Evolutionary conservation across 2,329 filamentous ascomycete species (phyloP), one percentile per base, ranked within the genome.

Genomic region (Aspergillaceae sp.): DNA sequence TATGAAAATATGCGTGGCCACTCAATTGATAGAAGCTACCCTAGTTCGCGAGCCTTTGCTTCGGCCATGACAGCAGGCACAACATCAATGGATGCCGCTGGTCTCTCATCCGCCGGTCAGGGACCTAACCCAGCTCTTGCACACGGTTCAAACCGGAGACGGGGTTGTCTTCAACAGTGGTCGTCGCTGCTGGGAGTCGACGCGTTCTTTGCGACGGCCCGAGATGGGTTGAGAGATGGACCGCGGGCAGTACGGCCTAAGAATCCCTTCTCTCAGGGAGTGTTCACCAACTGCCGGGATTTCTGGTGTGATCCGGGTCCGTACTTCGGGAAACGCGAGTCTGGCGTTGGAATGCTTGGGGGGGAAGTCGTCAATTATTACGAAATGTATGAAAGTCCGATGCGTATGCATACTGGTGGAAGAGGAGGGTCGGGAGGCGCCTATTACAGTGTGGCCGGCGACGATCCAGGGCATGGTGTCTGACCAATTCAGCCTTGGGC

Each of bases 1-100:
- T 97, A 87, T 68, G 92, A 98, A 68, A 94, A 90, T 66, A 97
- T 98, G 90, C 83, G 84, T 52, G 85, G 87, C 43, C 77, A 89
- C 50, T 77, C 82, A 48, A 76, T 84, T 51, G 75, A 74, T 45
- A 67, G 74, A 44, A 74, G 73, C 35, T 70, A 74, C 51, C 73
- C 71, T 45, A 70, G 69, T 49, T 73, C 72, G 27, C 76, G 79
- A 50, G 80, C 82, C 1, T 72, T 90, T 30, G 82, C 82, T 5
- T 64, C 68, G 29, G 61, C 86, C 44, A 82, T 95, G 58, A 84
- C 88, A 1, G 87, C 88, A 1, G 80, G 81, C 8, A 75, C 77
- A 36, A 77, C 77, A 3, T 77, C 76, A 3, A 64, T 77, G 51
- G 86, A 87, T 8, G 83, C 82, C 28, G 82, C 84, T 1, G 83